Base-by-base conservation (phyloP, 2,329 filamentous ascomycete species). In the Ceratocystis destructans region DNA sequence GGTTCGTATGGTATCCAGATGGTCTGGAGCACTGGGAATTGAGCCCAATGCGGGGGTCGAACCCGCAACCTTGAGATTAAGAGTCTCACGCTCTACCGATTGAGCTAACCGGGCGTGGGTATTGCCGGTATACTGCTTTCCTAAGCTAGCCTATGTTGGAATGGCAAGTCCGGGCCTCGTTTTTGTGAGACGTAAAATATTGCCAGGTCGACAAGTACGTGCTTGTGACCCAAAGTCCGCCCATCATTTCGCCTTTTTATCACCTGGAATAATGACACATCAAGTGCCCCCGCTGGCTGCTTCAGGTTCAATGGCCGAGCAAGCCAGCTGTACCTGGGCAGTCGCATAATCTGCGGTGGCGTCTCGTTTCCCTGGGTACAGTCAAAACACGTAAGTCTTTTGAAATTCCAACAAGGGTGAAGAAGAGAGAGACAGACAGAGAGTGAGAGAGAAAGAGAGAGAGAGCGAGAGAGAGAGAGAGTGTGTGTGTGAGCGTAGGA, bases 81-180 rank as follows among this genome's bases (percentile, higher is more conserved):
- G 84, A 86, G 84, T 86, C 83, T 85, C 80, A 86, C 83, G 83
- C 83, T 87, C 84, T 87, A 86, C 82, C 81, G 81, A 84, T 84
- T 84, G 82, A 84, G 82, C 82, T 84, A 85, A 79, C 80, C 79
- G 77, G 79, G 79, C 79, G 62, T 57, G 53, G 53, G 53, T 15
- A 6, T n/a, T 33, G 7, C 31, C 31, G 25, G 5, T 1, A 15
- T 15, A 15, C 1, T 4, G 8, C 0, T 3, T 5, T 15, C 6
- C 25, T 31, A 22, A 57, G 6, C 5, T 31, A 22, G 4, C 50
- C 17, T 57, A 57, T 57, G 15, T 57, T 57, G 31, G 10, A 10
- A 5, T 3, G 46, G 25, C 25, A 7, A n/a, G 46, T 50, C 46
- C 46, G 46, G 22, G 48, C 48, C 48, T 50, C n/a, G 48, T 50